These are phyloP conservation scores for cucumber (Cucumis sativus) DNA, from an alignment of 306 rosid species.

Conservation along the genomic window Cucumber_9930_V3 NC_026655.2:6931001-6931500, in stretches of 20 bases:
- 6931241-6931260: slow-evolving; percentile 1
- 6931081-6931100: background rate
- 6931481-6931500: slow-evolving; percentile 15
- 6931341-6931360: background rate
- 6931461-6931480: slow-evolving; percentile 9
- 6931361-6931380: background rate
- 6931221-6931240: slow-evolving; percentile 17
- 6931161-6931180: slow-evolving; percentile 1
- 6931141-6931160: slow-evolving; percentile 16
- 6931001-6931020: background rate
- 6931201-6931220: slow-evolving; percentile 12
- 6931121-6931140: slow-evolving; percentile 7
- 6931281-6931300: background rate
- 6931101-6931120: slow-evolving; percentile 11
- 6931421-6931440: background rate
- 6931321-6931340: background rate
- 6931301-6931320: slow-evolving; percentile 4
- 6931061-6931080: slow-evolving; percentile 2
- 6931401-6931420: background rate
- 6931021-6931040: background rate
- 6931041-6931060: background rate
- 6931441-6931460: slow-evolving; percentile 28
- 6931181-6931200: slow-evolving; percentile 10
- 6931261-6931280: slow-evolving; percentile 4
- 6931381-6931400: background rate